A percentile compares a stretch with the other conserved stretches of the same genome.
phyloP scores from a whole-genome alignment of 2,329 filamentous ascomycete species.

The Paecilomyces niveus region DNA sequence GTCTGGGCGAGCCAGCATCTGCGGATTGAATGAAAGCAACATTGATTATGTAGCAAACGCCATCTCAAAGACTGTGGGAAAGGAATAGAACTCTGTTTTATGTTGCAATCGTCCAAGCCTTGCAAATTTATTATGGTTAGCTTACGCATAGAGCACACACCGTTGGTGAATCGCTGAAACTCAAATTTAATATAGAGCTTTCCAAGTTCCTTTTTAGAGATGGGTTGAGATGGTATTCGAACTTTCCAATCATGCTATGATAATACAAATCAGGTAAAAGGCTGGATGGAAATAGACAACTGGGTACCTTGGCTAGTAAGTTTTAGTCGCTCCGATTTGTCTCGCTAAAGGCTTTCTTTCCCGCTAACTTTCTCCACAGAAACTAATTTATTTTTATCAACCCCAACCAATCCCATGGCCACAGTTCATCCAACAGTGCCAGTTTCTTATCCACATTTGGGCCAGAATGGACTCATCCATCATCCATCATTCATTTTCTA shows the following conservation, averaged over 20 bases:
- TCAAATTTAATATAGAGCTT: too few species aligned
- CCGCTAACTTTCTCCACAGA: neutral
- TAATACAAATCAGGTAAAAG: too few species aligned
- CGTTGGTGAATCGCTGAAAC: too few species aligned
- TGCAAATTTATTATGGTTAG: too few species aligned
- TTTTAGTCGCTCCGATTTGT: neutral
- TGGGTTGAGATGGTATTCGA: too few species aligned
- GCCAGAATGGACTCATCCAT: neutral
- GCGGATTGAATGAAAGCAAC: conserved; percentile 21
- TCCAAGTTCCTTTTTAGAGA: too few species aligned
- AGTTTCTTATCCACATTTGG: neutral
- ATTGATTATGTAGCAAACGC: conserved; percentile 13
- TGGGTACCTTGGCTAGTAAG: neutral
- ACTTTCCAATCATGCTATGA: too few species aligned
- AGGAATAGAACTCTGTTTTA: too few species aligned
- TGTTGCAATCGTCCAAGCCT: too few species aligned
- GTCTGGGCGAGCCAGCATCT: conserved; percentile 26
- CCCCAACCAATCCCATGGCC: neutral
- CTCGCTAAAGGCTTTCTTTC: neutral
- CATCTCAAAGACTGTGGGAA: neutral
- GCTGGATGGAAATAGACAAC: neutral
- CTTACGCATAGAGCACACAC: too few species aligned
- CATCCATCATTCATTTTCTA: neutral
- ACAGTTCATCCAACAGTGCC: neutral
- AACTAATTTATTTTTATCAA: neutral